Conservation (phyloP, 441 rosid species). For the Erodium trifolium region DNA sequence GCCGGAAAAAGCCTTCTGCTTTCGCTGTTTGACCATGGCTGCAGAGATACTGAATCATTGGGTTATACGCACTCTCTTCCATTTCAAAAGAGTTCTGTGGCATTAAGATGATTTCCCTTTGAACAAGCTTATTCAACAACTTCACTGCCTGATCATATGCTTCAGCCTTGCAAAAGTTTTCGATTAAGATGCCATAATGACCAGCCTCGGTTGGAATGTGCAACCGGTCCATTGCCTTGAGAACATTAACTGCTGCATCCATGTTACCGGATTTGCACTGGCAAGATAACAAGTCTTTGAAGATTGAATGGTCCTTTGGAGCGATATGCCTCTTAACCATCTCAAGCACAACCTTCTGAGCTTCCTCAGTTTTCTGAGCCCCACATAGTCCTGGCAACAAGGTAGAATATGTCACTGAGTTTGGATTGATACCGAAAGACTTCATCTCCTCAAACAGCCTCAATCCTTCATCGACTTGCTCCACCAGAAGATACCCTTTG, state of each 20-base stretch:
- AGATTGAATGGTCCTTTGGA: conserved; percentile 65
- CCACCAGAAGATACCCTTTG: conserved; percentile 61
- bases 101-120: conserved; percentile 65
- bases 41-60: conserved; percentile 63
- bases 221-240: conserved; percentile 67
- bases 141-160: conserved; percentile 59
- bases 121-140: conserved; percentile 63
- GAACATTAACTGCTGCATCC: conserved; percentile 67
- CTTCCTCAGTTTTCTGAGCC: conserved; percentile 57
- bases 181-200: conserved; percentile 72
- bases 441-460: conserved; percentile 72
- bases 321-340: conserved; percentile 56
- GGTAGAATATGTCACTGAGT: conserved; percentile 58
- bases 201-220: conserved; percentile 76
- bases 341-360: conserved; percentile 47
- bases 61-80: conserved; percentile 64
- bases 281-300: conserved; percentile 48
- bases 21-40: conserved; percentile 57
- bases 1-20: conserved; percentile 81
- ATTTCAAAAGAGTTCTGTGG: conserved; percentile 57
- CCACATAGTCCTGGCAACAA: conserved; percentile 79
- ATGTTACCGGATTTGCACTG: conserved; percentile 61
- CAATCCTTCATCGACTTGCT: conserved; percentile 52
- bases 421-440: conserved; percentile 51
- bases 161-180: conserved; percentile 61